Percentiles rank a stretch among this genome's conserved stretches.
Evolutionary conservation across 371 early-diverging fungal genomes (phyloP).

Genomic region (Mortierella sp.): DNA sequence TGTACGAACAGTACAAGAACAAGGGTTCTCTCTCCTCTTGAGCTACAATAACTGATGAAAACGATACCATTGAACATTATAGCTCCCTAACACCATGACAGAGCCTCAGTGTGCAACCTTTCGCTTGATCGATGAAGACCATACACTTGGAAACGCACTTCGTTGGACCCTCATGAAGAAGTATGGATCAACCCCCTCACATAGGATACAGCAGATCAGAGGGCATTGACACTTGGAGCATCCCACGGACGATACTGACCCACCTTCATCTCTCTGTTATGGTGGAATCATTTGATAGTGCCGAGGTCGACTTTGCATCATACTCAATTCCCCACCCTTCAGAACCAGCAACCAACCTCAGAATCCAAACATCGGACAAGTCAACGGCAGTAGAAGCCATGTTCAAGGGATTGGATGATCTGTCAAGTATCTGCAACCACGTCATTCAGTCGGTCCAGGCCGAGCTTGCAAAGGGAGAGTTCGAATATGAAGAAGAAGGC

Average conservation of each 20-base stretch:
- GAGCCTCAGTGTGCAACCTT: constrained; percentile 89
- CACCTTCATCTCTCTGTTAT: background rate
- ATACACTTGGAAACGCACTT: constrained; percentile 95
- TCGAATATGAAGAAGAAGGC: constrained; percentile 55
- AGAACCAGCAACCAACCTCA: constrained; percentile 91
- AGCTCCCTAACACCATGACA: constrained; percentile 71
- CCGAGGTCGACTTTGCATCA: constrained; percentile 95
- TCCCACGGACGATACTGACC: too few species aligned
- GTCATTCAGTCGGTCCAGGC: constrained; percentile 68
- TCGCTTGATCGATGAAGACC: constrained; percentile 92
- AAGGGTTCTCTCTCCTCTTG: too few species aligned
- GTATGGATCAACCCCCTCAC: constrained; percentile 54
- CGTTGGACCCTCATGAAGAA: constrained; percentile 95
- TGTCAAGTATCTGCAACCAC: constrained; percentile 77
- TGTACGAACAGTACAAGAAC: too few species aligned
- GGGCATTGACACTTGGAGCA: too few species aligned
- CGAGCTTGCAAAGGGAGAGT: constrained; percentile 62
- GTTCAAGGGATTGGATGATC: constrained; percentile 85
- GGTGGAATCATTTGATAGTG: constrained; percentile 58
- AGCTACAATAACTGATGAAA: too few species aligned
- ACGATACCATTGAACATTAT: too few species aligned
- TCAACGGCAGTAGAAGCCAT: constrained; percentile 89
- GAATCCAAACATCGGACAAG: constrained; percentile 91
- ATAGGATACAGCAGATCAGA: background rate
- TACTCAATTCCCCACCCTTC: constrained; percentile 99